These are phyloP conservation scores for Vigna nakashimae DNA, from an alignment of 306 rosid species.

Conservation along the genomic window DNA sequence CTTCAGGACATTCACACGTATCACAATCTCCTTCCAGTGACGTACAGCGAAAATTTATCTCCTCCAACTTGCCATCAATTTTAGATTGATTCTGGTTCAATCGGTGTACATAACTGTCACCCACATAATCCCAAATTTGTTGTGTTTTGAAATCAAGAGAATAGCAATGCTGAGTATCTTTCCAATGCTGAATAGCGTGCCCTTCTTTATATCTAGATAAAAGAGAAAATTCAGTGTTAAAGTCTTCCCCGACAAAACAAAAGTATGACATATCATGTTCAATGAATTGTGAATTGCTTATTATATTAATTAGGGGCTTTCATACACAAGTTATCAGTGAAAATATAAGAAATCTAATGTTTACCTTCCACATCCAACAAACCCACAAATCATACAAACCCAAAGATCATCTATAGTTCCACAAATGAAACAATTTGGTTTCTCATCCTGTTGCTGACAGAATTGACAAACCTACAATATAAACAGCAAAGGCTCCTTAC, in stretches of 20 bases:
- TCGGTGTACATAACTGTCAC: conserved; percentile 87
- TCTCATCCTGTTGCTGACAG: conserved; percentile 89
- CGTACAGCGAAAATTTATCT: conserved; percentile 58
- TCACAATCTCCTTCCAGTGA: conserved; percentile 78
- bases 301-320: conserved; percentile 12
- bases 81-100: conserved; percentile 91
- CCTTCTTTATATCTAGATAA: conserved; percentile 83
- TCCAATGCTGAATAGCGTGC: conserved; percentile 91
- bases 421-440: conserved; percentile 77
- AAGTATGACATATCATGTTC: conserved; percentile 2
- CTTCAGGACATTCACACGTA: conserved; percentile 66
- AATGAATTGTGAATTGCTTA: conserved; percentile 16
- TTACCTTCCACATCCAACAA: conserved; percentile 98
- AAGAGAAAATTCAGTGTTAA: conserved; percentile 25
- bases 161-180: conserved; percentile 88
- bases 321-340: conserved; percentile 32
- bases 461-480: conserved; percentile 80
- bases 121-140: conserved; percentile 97
- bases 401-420: conserved; percentile 82
- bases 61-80: conserved; percentile 75
- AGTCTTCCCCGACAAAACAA: conserved; percentile 22
- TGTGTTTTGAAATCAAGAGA: conserved; percentile 89
- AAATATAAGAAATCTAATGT: conserved; percentile 37
- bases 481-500: conserved; percentile 42
- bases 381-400: conserved; percentile 94